phyloP scores from a whole-genome alignment of 176 grass and related monocot species.

The Raddia distichophylla region DNA sequence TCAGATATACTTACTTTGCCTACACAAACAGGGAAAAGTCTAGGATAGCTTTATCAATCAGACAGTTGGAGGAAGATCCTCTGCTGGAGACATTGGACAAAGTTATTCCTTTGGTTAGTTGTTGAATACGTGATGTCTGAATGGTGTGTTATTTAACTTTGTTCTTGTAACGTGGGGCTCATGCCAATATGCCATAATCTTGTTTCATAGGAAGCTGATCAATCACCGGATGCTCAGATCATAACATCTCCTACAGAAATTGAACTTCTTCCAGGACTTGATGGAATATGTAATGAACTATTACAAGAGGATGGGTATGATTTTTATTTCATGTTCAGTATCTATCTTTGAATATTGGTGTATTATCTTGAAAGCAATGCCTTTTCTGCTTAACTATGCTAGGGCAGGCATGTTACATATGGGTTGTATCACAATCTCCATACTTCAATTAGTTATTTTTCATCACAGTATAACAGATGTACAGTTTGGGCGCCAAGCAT shows the following conservation, averaged over 20 bases:
- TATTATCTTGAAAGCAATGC: neutral
- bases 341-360: neutral
- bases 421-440: neutral
- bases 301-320: constrained; percentile 89
- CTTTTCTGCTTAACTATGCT: neutral
- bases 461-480: constrained; percentile 77
- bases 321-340: constrained; percentile 6
- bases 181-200: neutral
- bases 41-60: constrained; percentile 90
- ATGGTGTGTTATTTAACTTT: neutral
- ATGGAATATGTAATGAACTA: constrained; percentile 89
- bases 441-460: constrained; percentile 22
- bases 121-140: neutral
- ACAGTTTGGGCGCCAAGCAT: constrained; percentile 72
- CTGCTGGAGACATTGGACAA: constrained; percentile 87
- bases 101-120: constrained; percentile 79
- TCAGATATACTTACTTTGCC: constrained; percentile 1
- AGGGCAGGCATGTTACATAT: neutral
- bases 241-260: constrained; percentile 50
- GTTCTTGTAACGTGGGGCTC: neutral
- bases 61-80: constrained; percentile 93
- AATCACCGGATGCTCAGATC: constrained; percentile 38
- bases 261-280: constrained; percentile 87
- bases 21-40: constrained; percentile 63
- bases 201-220: constrained; percentile 54